Percentiles rank a stretch among this genome's conserved stretches.
Evolutionary conservation across 176 grass and related monocot species (phyloP).

Genomic region (Elymus sibiricus): DNA sequence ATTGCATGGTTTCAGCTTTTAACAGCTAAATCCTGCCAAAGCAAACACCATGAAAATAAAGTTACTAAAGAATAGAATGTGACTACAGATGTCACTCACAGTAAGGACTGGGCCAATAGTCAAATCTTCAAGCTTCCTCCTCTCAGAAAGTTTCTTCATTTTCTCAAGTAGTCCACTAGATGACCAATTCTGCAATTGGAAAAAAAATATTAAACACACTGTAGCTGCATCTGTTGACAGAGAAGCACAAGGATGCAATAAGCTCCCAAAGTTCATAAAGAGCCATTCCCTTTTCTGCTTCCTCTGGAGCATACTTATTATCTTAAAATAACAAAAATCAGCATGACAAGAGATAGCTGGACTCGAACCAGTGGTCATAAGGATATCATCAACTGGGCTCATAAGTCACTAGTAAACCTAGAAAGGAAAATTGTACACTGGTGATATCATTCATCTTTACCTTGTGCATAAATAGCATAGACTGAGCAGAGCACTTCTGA

Average conservation of each 20-base stretch:
- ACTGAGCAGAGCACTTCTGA: conserved; percentile 99
- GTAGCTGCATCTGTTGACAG: background rate
- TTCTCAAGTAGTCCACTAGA: conserved; percentile 79
- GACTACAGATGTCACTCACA: conserved; percentile 45
- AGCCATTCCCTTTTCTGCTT: background rate
- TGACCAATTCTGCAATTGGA: conserved; percentile 78
- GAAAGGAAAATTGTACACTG: background rate
- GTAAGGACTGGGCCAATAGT: conserved; percentile 93
- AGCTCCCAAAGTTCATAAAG: background rate
- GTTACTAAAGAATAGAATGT: background rate
- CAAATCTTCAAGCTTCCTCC: conserved; percentile 91
- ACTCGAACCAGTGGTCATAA: background rate
- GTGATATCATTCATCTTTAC: conserved; percentile 33
- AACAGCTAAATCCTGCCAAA: background rate
- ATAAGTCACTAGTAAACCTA: background rate
- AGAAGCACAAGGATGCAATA: background rate
- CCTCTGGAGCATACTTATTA: background rate
- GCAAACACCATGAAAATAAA: background rate
- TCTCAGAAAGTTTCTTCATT: conserved; percentile 73
- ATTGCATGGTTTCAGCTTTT: background rate
- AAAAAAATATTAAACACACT: conserved; percentile 15
- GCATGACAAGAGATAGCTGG: background rate
- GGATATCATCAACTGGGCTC: background rate
- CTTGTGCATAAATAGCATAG: conserved; percentile 94
- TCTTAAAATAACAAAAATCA: background rate